Evolutionary conservation across 2,329 filamentous ascomycete genomes (phyloP).

Genomic region (Aspergillus sp.): DNA sequence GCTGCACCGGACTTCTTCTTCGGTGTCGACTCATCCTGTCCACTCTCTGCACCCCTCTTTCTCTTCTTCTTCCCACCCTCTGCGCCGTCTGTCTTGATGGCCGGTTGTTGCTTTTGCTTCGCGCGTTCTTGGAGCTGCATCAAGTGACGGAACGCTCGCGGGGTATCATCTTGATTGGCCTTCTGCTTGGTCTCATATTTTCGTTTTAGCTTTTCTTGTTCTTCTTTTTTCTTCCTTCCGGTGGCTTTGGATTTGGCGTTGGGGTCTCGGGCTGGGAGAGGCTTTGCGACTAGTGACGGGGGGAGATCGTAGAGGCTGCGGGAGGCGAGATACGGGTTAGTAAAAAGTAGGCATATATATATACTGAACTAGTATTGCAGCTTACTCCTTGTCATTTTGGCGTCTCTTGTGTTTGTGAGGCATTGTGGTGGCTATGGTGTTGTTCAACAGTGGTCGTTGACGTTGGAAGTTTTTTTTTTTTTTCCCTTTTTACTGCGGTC

Average conservation of each 20-base stretch:
- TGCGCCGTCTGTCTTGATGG: slow-evolving; percentile 12
- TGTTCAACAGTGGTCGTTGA: not conserved
- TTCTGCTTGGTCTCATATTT: slow-evolving; percentile 14
- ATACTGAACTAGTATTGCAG: not conserved
- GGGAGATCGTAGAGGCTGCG: slow-evolving; percentile 50
- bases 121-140: slow-evolving; percentile 60
- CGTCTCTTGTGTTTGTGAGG: slow-evolving; percentile 77
- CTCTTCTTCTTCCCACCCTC: not conserved
- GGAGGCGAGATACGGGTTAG: slow-evolving; percentile 12
- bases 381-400: slow-evolving; percentile 33
- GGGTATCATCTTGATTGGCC: slow-evolving; percentile 63
- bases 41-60: slow-evolving; percentile 3
- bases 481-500: slow-evolving; percentile 6
- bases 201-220: slow-evolving; percentile 44
- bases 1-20: not conserved
- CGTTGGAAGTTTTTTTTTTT: slow-evolving; percentile 1
- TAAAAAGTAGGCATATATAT: slow-evolving; percentile 2
- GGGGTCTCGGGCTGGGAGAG: slow-evolving; percentile 50
- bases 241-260: slow-evolving; percentile 29
- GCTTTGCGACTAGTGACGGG: slow-evolving; percentile 52
- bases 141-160: slow-evolving; percentile 76
- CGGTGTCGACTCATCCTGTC: not conserved
- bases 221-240: slow-evolving; percentile 24
- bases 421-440: slow-evolving; percentile 45
- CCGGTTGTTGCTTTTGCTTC: slow-evolving; percentile 28